phyloP scores from a whole-genome alignment of 202 grass and related monocot species.

The Tripidium arundinaceum region DNA sequence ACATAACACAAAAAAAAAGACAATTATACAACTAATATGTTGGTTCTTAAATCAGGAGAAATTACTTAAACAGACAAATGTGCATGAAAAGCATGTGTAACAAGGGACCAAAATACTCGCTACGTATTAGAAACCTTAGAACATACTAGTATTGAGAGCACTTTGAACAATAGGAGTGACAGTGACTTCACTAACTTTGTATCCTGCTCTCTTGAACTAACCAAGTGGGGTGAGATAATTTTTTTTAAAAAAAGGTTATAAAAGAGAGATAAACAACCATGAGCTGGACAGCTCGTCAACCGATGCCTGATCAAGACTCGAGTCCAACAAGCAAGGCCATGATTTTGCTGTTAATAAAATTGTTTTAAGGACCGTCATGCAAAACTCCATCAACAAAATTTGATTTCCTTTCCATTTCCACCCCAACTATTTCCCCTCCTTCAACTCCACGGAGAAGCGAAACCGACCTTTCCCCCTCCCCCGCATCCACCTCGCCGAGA shows the following conservation, averaged over 20 bases:
- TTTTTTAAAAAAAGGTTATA: not conserved
- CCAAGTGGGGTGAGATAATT: not conserved
- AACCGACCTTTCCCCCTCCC: conserved; percentile 39
- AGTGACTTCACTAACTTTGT: not conserved
- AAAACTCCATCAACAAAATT: conserved; percentile 24
- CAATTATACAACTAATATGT: not conserved
- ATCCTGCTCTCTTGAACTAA: not conserved
- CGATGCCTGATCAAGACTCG: not conserved
- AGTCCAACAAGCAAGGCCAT: not conserved
- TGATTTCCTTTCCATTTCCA: conserved; percentile 39
- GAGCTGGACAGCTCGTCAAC: not conserved
- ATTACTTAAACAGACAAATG: not conserved
- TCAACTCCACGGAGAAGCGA: conserved; percentile 22
- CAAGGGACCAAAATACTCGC: not conserved
- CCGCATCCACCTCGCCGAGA: conserved; percentile 33
- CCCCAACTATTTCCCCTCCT: conserved; percentile 8
- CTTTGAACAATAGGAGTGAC: no score
- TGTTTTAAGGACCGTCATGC: not conserved
- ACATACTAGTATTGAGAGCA: no score
- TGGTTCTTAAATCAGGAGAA: not conserved
- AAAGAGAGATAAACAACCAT: not conserved
- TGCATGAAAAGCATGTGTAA: not conserved
- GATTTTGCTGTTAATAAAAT: not conserved
- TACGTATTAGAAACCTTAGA: no score
- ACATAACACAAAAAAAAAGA: not conserved